Conservation (phyloP, 139 green algal genomes). For the Diplosphaera chodatii region DNA sequence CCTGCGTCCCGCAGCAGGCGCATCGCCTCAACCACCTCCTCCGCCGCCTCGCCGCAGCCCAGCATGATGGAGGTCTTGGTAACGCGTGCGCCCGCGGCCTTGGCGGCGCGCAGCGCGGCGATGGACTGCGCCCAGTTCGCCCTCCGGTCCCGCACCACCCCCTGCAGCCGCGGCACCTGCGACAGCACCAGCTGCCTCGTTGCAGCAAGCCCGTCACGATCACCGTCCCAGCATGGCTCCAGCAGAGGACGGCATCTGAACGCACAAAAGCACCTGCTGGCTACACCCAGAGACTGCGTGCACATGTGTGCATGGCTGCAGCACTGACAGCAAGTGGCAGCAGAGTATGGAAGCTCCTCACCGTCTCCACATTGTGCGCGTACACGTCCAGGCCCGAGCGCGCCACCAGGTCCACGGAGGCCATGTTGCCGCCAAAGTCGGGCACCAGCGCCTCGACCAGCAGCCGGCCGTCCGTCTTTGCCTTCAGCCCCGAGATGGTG, state of each 20-base stretch:
- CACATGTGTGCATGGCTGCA: no score
- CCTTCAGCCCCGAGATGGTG: conserved; percentile 66
- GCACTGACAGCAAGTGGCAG: no score
- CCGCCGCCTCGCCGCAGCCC: conserved; percentile 84
- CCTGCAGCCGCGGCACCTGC: conserved; percentile 33
- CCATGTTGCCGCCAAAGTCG: conserved; percentile 83
- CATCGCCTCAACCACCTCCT: conserved; percentile 76
- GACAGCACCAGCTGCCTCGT: no score
- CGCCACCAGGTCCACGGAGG: conserved; percentile 60
- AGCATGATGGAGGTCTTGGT: conserved; percentile 99
- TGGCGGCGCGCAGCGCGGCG: conserved; percentile 74
- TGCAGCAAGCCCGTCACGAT: no score
- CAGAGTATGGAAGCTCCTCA: no score
- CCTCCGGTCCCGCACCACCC: conserved; percentile 73
- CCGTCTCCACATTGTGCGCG: conserved; percentile 99
- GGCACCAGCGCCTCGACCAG: conserved; percentile 93
- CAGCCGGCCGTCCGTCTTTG: conserved; percentile 55
- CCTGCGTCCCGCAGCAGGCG: conserved; percentile 30
- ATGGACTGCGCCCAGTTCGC: conserved; percentile 89
- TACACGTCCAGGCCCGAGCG: conserved; percentile 91
- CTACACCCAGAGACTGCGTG: no score
- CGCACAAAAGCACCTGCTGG: no score
- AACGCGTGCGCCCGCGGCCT: conserved; percentile 61
- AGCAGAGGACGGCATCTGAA: no score
- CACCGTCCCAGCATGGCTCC: no score